Evolutionary conservation across 495 filamentous ascomycete genomes (phyloP), one percentile per base, ranked within the genome.

Genomic region (Penicillium paradoxum): DNA sequence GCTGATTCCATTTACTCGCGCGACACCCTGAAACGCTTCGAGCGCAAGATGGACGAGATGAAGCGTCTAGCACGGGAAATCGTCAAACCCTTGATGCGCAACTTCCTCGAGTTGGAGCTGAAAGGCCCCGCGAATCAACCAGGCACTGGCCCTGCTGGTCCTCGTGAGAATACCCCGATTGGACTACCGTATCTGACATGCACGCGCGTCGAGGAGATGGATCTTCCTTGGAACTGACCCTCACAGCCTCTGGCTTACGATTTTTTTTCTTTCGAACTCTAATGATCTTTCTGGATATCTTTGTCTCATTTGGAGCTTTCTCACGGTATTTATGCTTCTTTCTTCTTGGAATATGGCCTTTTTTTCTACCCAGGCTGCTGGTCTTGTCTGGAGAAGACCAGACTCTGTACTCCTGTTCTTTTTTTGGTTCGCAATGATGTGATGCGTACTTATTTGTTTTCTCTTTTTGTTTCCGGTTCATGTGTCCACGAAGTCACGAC

Each of bases 31-130:
- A 83, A 86, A 52, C 77, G 83, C 42, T 95, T 96, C 54, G 91
- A 95, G 75, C 82, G 85, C 65, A 78, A 87, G 34, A 79, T 95
- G 60, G 91, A 96, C 39, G 91, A 95, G 70, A 74, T 96, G 17
- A 96, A 96, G 69, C 77, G 78, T 38, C 74, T 89, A 60, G 91
- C 90, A 22, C 79, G 84, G 25, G 89, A 95, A 56, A 79, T 85
- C 24, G 90, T 95, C n/a, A 83, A 85, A 47, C 89, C 90, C 22
- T 69, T 96, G 18, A 92, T 92, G 87, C 81, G 86, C 22, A 90
- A 85, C 59, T 88, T 84, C 45, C 74, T 92, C 17, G 89, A 93
- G 65, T 67, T 91, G 45, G 90, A 95, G 65, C 49, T 83, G 40
- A 80, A 79, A 38, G 63, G 70, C 32, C 66, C 71, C 18, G 57